Base-by-base conservation (phyloP, 83 land plant genomes). In the Picea engelmannii region DNA sequence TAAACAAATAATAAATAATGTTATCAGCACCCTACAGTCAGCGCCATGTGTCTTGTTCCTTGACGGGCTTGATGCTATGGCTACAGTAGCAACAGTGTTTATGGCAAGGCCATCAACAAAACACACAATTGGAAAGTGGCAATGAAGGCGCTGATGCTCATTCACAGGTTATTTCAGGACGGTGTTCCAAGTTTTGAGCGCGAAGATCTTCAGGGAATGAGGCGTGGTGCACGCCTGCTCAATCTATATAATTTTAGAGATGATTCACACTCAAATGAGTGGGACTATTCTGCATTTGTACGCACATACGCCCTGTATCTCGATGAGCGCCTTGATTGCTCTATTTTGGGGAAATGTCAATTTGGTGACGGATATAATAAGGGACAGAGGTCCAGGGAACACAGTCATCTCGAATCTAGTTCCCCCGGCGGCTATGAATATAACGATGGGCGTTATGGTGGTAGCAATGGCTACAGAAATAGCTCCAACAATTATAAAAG, bases 61-160 rank as follows among this genome's bases (percentile, higher is more conserved):
- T 35, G 38, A 35, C 38, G 38, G 0, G 38, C 38, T 35, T 35
- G 38, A 35, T 35, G 1, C 38, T 35, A 35, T 35, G 38, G 38
- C 38, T 35, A 35, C 38, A 35, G 0, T 35, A 35, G 38, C 2
- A 35, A 35, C 2, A 35, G 38, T 35, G 38, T 35, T 35, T 35
- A 35, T 35, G 38, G 38, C 38, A 35, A 35, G 38, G 38, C 2
- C 38, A 80, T 96, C 61, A 78, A 87, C 62, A 96, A 94, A 88
- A 96, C 98, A 1, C 88, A 87, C 10, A 91, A 92, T 68, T 96
- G 98, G 98, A 81, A 92, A 62, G 97, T 96, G 60, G 98, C 98
- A 2, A 79, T 96, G 64, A 96, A 96, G 86, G 80, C 90, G 6
- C 85, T 96, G 21, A 35, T 35, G 3, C 38, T 35, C 38, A 35